Evolutionary conservation across 73 alveolate genomes (phyloP).

Genomic region (Stentor coeruleus): DNA sequence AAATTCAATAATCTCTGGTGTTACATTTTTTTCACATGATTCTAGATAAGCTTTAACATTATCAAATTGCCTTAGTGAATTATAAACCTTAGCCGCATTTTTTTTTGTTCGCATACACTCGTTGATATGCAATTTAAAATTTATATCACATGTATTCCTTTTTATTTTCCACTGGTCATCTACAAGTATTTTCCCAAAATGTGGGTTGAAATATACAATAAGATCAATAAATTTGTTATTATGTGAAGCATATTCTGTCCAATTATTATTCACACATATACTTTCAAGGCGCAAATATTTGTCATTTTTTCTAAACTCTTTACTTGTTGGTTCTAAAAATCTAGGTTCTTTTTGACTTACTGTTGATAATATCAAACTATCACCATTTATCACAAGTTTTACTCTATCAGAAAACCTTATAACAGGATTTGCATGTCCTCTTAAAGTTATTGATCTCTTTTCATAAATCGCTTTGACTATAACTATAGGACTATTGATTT

Average conservation of each 20-base stretch:
- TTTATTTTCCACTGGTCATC: background rate
- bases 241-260: constrained; percentile 7
- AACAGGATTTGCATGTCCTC: background rate
- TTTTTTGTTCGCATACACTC: constrained; percentile 1
- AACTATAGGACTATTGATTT: background rate
- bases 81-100: background rate
- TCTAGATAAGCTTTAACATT: background rate
- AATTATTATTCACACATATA: background rate
- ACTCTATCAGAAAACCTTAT: background rate
- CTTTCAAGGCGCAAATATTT: background rate
- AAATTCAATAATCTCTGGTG: background rate
- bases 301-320: background rate
- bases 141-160: background rate
- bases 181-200: background rate
- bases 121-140: background rate
- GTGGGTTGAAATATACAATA: background rate
- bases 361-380: background rate
- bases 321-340: background rate
- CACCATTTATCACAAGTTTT: background rate
- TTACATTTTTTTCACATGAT: background rate
- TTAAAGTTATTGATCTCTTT: background rate
- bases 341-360: background rate
- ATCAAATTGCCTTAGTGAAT: background rate
- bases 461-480: background rate
- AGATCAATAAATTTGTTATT: background rate